Conservation (phyloP, 164 flowering plant genomes). For the Protea cynaroides region DNA sequence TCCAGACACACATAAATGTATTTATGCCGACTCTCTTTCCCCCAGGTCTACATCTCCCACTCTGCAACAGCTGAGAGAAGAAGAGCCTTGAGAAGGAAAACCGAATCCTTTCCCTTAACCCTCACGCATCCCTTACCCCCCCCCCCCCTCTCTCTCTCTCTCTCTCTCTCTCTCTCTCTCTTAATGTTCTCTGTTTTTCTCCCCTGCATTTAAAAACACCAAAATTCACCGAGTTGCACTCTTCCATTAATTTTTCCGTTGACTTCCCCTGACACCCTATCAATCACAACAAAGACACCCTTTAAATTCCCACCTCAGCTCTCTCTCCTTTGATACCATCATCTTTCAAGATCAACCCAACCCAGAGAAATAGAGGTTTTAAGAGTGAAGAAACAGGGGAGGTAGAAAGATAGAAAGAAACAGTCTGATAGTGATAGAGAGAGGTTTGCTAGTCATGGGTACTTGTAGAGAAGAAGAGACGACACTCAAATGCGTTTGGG, state of each 20-base stretch:
- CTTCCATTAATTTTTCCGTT: slow-evolving; percentile 13
- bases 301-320: slow-evolving; percentile 9
- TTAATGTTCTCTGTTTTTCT: neutral
- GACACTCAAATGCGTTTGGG: slow-evolving; percentile 20
- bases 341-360: neutral
- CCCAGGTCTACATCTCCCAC: slow-evolving; percentile 7
- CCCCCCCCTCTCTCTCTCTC: slow-evolving; percentile 11
- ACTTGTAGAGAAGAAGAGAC: slow-evolving; percentile 26
- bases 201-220: neutral
- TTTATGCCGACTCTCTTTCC: slow-evolving; percentile 4
- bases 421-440: no score
- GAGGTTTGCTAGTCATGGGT: slow-evolving; percentile 24
- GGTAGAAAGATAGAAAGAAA: slow-evolving; percentile 3
- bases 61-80: slow-evolving; percentile 8
- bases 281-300: neutral
- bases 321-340: neutral
- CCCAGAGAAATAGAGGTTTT: neutral
- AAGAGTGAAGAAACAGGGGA: slow-evolving; percentile 4
- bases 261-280: slow-evolving; percentile 3
- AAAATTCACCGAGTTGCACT: slow-evolving; percentile 2
- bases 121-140: slow-evolving; percentile 27
- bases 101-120: slow-evolving; percentile 38
- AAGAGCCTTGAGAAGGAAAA: slow-evolving; percentile 29
- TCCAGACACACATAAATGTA: neutral
- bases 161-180: slow-evolving; percentile 9